A percentile compares a stretch with the other conserved stretches of the same genome.
These are phyloP conservation scores for Clavispora asparagi DNA, from an alignment of 805 yeast species.

Conservation along the genomic window DNA sequence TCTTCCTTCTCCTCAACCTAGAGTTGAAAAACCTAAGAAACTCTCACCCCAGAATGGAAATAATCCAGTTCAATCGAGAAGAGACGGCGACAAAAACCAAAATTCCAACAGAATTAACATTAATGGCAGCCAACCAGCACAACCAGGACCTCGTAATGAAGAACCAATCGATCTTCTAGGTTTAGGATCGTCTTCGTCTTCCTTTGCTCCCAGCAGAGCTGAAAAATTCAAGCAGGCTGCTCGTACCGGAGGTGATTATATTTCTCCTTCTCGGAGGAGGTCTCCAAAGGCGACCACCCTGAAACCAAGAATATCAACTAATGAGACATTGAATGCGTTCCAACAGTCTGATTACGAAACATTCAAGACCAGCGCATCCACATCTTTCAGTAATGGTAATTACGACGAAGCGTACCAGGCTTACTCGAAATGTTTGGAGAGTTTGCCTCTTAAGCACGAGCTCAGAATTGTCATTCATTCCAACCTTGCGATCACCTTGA, in stretches of 20 bases:
- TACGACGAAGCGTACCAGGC: constrained; percentile 58
- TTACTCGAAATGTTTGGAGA: constrained; percentile 46
- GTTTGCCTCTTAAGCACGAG: constrained; percentile 61
- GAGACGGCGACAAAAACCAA: neutral
- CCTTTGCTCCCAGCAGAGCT: constrained; percentile 13
- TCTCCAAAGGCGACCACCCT: neutral
- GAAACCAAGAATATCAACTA: constrained; percentile 8
- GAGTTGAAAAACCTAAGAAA: constrained; percentile 6
- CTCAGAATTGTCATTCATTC: constrained; percentile 65
- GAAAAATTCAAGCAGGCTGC: constrained; percentile 21
- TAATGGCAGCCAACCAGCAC: constrained; percentile 2
- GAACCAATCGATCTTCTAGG: constrained; percentile 25
- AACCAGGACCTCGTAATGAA: constrained; percentile 7
- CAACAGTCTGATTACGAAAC: constrained; percentile 41
- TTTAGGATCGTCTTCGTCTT: constrained; percentile 10
- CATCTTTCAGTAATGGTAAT: constrained; percentile 76
- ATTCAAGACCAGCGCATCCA: constrained; percentile 52
- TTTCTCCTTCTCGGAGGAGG: constrained; percentile 21
- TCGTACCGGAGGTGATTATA: constrained; percentile 15
- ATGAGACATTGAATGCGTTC: constrained; percentile 31
- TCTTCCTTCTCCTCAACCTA: neutral
- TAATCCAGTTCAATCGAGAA: neutral
- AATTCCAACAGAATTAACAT: neutral
- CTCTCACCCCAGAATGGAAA: neutral
- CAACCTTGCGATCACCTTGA: constrained; percentile 61